phyloP scores from a whole-genome alignment of 2,329 filamentous ascomycete species.

The Xylariaceae sp. region DNA sequence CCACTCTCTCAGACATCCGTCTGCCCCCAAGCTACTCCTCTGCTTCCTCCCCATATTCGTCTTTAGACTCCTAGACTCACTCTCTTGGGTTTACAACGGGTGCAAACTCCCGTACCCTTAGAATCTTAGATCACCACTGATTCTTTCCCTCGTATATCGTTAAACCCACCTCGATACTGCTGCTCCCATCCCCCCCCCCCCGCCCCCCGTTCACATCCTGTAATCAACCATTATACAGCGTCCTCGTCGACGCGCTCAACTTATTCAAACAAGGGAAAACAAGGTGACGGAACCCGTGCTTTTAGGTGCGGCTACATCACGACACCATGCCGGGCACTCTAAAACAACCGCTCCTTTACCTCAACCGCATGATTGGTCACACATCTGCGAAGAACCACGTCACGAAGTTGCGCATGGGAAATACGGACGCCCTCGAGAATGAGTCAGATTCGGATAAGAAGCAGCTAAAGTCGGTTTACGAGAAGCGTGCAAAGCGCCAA shows the following conservation, averaged over 20 bases:
- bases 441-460: slow-evolving; percentile 30
- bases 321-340: slow-evolving; percentile 31
- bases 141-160: too few relatives aligned
- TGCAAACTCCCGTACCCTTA: too few relatives aligned
- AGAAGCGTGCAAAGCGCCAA: slow-evolving; percentile 30
- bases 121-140: too few relatives aligned
- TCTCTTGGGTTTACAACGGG: too few relatives aligned
- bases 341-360: slow-evolving; percentile 34
- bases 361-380: slow-evolving; percentile 36
- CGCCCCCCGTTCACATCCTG: too few relatives aligned
- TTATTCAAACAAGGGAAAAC: neutral
- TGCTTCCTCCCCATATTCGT: too few relatives aligned
- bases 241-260: neutral
- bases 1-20: neutral
- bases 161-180: too few relatives aligned
- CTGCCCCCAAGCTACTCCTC: too few relatives aligned
- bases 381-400: slow-evolving; percentile 36
- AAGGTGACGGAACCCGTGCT: neutral
- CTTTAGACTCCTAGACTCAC: too few relatives aligned
- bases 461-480: slow-evolving; percentile 29
- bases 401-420: slow-evolving; percentile 33
- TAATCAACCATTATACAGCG: too few relatives aligned
- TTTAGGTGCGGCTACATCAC: neutral
- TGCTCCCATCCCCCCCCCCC: too few relatives aligned
- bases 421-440: slow-evolving; percentile 28